Base-by-base conservation (phyloP, 176 grass and related monocot species). In the Phoenix roebelenii region DNA sequence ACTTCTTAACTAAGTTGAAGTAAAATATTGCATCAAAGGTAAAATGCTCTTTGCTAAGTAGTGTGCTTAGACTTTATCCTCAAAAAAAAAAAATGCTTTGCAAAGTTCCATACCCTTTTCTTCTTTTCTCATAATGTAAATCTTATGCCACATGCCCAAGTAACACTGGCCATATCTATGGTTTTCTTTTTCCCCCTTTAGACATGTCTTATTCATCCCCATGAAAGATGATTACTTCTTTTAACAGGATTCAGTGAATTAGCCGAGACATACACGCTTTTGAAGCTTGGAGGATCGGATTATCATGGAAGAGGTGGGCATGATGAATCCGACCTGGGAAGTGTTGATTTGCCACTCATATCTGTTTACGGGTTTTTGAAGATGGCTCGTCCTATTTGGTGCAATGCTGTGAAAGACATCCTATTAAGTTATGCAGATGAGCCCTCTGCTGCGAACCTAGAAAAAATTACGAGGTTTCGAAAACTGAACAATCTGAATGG, bases 221-320 rank as follows among this genome's bases (percentile, higher is more conserved):
- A 24, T 65, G 18, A 29, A 25, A 25, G 48, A 15, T 0, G 5
- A 23, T 30, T 15, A 50, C 50, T 59, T 57, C 35, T 26, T 66
- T 55, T n/a, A 53, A 18, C 74, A 98, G 88, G 76, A 25, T 98
- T 92, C 85, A 62, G 50, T 57, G 77, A 85, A 16, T 68, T 98
- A 69, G 93, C 93, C 59, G 84, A 98, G 63, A 80, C 72, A 57
- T 71, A 85, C 52, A 82, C 68, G 69, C 81, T 98, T 68, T 26
- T 92, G 69, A 98, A 98, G 74, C 65, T 98, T 23, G 84, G 93
- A 65, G 88, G 88, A 80, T 98, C 93, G 58, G 93, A 98, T 83
- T 98, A 92, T 20, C 93, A 98, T 83, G 93, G 81, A 68, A 88
- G 73, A 83, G 82, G 82, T 5, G 67, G 80, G 25, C 87, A 89